Base-by-base conservation (phyloP, 805 yeast species). In the Saturnispora serradocipensis region DNA sequence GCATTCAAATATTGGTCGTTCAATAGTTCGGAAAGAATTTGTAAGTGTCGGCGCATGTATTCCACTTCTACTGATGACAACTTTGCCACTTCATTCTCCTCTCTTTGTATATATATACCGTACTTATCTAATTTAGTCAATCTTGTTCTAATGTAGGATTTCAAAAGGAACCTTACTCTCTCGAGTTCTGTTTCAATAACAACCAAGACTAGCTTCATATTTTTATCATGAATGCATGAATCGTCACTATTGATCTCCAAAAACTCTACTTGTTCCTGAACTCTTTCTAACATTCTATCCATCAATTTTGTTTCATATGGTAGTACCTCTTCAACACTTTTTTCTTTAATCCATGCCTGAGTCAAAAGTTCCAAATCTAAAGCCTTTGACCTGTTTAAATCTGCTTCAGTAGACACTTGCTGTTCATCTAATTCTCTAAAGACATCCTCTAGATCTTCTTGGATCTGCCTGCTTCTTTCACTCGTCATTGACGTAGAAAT, bases 171-270 rank as follows among this genome's bases (percentile, higher is more conserved):
- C 59, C 84, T 88, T 30, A 88, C 78, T 52, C 99, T 71, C 60
- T 93, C 98, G 24, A 93, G 75, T 59, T 93, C 98, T 13, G 95
- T 84, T 62, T 93, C 99, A 58, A 91, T 82, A 24, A 95, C 78
- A 71, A 93, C 79, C 45, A 90, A 71, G 53, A 86, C 84, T 53
- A 91, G 67, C 61, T 90, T 90, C 66, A 82, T 81, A 55, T 84
- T 87, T 49, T 69, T 73, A 52, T 81, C 82, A 43, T 74, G 72
- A 47, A 78, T 79, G 49, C 85, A 86, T 38, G 85, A 70, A 51
- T 86, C 90, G 61, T 88, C 82, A 8, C 95, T 84, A 58, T 88
- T 86, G 48, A 80, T 73, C 59, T 86, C 91, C 38, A 91, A 81
- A 51, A 77, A 75, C 57, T 86, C 95, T 52, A 88, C 80, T 65